Conservation (phyloP, 176 grass and related monocot species). For the Oryza australiensis region DNA sequence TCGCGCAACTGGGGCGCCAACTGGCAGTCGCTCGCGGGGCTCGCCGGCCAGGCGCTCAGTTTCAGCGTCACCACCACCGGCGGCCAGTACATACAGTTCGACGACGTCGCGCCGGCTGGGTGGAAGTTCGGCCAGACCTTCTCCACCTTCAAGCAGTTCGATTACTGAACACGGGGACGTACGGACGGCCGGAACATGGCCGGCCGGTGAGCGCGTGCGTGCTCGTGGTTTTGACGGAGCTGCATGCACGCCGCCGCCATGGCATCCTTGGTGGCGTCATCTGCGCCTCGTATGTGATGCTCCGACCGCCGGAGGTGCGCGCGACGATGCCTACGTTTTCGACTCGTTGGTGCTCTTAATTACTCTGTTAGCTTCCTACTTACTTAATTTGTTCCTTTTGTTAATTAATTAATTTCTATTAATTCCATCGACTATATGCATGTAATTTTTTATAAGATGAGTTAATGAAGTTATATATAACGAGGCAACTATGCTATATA, state of each 20-base stretch:
- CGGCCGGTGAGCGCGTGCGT: background rate
- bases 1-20: conserved; percentile 62
- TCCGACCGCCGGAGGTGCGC: conserved; percentile 29
- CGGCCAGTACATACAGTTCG: conserved; percentile 43
- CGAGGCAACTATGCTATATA: background rate
- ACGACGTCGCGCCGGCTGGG: conserved; percentile 15
- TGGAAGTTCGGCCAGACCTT: conserved; percentile 68
- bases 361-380: background rate
- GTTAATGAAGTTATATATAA: background rate
- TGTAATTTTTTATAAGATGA: background rate
- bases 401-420: background rate
- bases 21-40: conserved; percentile 32
- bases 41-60: conserved; percentile 50
- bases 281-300: conserved; percentile 20
- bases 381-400: too few relatives aligned
- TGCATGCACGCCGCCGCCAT: conserved; percentile 2
- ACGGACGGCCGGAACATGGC: background rate
- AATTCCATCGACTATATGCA: background rate
- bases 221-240: conserved; percentile 40
- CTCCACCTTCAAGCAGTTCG: conserved; percentile 45
- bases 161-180: conserved; percentile 25
- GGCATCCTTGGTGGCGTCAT: conserved; percentile 27
- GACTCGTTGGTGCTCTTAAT: background rate
- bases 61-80: conserved; percentile 47
- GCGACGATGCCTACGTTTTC: background rate